A percentile compares a stretch with the other conserved stretches of the same genome.
Conservation (phyloP, 192 early-diverging fungal species). For the Haplosporangium gracile region DNA sequence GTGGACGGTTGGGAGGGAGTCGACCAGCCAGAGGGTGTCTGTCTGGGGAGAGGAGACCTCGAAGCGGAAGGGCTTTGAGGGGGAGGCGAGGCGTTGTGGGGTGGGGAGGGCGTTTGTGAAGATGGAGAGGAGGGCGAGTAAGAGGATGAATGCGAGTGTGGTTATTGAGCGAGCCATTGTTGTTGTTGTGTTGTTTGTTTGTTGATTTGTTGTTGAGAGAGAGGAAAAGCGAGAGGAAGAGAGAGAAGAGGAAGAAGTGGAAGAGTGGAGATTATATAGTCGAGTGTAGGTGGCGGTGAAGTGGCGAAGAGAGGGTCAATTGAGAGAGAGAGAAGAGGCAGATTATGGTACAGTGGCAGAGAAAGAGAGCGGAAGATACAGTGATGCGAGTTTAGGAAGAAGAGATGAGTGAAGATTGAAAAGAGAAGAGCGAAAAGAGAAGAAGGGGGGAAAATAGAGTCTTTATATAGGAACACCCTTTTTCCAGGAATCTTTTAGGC, state of each 20-base stretch:
- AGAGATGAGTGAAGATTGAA: not conserved
- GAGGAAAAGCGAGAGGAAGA: not conserved
- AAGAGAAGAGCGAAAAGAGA: not conserved
- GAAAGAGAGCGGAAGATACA: not conserved
- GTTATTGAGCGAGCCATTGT: constrained; percentile 33
- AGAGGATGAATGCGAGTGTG: constrained; percentile 12
- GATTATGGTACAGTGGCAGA: too few relatives aligned
- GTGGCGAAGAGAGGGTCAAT: not conserved
- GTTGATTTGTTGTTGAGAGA: not conserved
- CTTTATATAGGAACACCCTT: not conserved
- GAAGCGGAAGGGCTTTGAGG: constrained; percentile 27
- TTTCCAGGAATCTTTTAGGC: not conserved
- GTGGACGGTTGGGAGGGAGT: constrained; percentile 37
- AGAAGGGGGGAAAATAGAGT: not conserved
- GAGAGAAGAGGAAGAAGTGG: constrained; percentile 1
- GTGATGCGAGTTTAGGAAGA: not conserved
- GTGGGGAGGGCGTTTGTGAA: constrained; percentile 41
- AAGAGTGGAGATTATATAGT: not conserved
- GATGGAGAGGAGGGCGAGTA: constrained; percentile 21
- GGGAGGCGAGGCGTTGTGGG: constrained; percentile 1
- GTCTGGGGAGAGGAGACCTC: constrained; percentile 20
- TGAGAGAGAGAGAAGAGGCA: not conserved
- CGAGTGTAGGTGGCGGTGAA: too few relatives aligned
- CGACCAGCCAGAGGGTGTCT: constrained; percentile 43
- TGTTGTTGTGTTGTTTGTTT: not conserved